Percentiles rank a stretch among this genome's conserved stretches.
These are phyloP conservation scores for Xylaria bambusicola DNA, from an alignment of 495 filamentous ascomycete genomes.

Conservation along the genomic window DNA sequence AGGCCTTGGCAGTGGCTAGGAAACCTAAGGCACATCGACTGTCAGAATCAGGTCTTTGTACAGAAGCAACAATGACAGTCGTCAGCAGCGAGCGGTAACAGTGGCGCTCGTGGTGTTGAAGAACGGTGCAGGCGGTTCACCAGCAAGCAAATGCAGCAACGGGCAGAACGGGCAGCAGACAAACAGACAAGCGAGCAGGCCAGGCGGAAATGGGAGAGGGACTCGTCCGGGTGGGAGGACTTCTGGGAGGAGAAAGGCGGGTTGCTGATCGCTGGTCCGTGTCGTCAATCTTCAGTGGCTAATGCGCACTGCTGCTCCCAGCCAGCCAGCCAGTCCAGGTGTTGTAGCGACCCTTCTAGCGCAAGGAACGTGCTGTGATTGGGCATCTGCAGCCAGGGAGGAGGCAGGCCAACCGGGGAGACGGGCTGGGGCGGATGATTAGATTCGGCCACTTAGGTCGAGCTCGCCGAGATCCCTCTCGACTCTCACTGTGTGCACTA, in stretches of 20 bases:
- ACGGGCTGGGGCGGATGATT: conserved; percentile 14
- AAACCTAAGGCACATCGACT: not conserved
- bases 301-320: not conserved
- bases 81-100: not conserved
- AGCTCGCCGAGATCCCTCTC: conserved; percentile 6
- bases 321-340: not conserved
- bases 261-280: not conserved
- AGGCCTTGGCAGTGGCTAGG: not conserved
- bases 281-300: not conserved
- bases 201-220: conserved; percentile 17
- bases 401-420: conserved; percentile 12
- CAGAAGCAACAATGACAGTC: conserved; percentile 5
- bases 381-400: conserved; percentile 12
- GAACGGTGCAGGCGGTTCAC: not conserved
- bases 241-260: conserved; percentile 20
- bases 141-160: conserved; percentile 4
- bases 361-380: conserved; percentile 7
- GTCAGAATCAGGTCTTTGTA: not conserved
- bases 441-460: conserved; percentile 16
- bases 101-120: not conserved
- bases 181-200: conserved; percentile 1
- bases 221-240: conserved; percentile 16
- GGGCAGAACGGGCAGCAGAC: not conserved
- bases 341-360: conserved; percentile 3
- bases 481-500: not conserved